phyloP scores from a whole-genome alignment of 1,284 basidiomycete genomes.

The Ganoderma multipileum region DNA sequence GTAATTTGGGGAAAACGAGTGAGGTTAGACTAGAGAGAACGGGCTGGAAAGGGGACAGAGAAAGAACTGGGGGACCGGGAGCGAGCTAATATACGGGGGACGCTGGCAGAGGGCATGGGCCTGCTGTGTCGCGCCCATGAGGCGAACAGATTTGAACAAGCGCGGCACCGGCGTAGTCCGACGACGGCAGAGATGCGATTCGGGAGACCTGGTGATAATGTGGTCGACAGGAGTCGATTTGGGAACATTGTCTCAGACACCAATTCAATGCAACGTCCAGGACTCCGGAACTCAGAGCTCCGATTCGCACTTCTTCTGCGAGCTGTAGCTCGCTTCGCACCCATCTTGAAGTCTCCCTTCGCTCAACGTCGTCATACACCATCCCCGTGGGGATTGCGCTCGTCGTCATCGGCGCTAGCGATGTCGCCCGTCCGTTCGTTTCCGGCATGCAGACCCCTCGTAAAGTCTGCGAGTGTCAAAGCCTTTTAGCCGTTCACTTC shows the following conservation, averaged over 20 bases:
- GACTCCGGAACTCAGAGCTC: not conserved
- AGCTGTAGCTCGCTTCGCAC: not conserved
- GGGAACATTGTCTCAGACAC: conserved; percentile 1
- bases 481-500: not conserved
- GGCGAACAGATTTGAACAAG: not conserved
- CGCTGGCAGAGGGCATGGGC: not conserved
- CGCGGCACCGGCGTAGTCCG: not conserved
- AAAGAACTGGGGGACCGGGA: not conserved
- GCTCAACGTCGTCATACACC: not conserved
- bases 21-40: not conserved
- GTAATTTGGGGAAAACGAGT: not conserved
- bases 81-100: not conserved
- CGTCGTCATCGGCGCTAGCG: not conserved
- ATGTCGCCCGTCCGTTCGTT: not conserved
- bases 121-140: not conserved
- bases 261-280: not conserved
- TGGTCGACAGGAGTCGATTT: conserved; percentile 5
- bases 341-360: not conserved
- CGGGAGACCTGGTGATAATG: not conserved
- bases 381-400: not conserved
- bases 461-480: not conserved
- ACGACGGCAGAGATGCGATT: not conserved
- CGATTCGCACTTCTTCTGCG: not conserved
- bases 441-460: not conserved
- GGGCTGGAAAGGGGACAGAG: not conserved